Evolutionary conservation across 1,284 basidiomycete genomes (phyloP).

Genomic region (Exsudoporus floridanus): DNA sequence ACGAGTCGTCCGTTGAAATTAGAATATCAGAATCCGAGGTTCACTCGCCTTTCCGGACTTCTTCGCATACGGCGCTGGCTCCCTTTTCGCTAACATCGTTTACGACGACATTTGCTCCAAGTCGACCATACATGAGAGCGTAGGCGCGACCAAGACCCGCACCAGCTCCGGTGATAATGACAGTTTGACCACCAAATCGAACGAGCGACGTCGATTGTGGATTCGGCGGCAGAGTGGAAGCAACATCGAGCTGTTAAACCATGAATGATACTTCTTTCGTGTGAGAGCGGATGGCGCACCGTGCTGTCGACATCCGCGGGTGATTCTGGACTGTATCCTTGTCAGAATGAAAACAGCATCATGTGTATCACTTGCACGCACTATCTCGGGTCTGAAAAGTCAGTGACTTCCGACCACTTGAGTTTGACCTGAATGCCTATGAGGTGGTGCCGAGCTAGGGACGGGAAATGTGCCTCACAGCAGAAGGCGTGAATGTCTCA

Average conservation of each 20-base stretch:
- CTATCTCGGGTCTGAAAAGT: constrained; percentile 81
- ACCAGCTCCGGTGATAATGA: constrained; percentile 92
- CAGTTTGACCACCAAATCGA: constrained; percentile 87
- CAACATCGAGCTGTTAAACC: constrained; percentile 61
- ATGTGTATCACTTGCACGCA: constrained; percentile 37
- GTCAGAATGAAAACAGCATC: background rate
- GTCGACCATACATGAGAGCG: constrained; percentile 85
- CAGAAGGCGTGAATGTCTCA: constrained; percentile 89
- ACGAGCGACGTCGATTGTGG: constrained; percentile 71
- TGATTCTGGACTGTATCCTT: constrained; percentile 55
- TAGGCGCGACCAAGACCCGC: constrained; percentile 92
- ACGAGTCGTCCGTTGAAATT: background rate
- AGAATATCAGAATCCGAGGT: background rate
- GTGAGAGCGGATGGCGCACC: constrained; percentile 38
- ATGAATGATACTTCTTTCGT: constrained; percentile 3
- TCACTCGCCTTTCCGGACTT: constrained; percentile 72
- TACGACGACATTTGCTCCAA: constrained; percentile 95
- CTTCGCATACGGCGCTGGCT: constrained; percentile 82
- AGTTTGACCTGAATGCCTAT: constrained; percentile 59
- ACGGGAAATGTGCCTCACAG: constrained; percentile 50
- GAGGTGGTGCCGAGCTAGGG: background rate
- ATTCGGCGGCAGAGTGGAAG: constrained; percentile 71
- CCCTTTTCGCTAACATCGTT: constrained; percentile 93
- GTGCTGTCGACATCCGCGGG: constrained; percentile 70
- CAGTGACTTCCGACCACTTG: constrained; percentile 78